A percentile compares a stretch with the other conserved stretches of the same genome.
Evolutionary conservation across 108 stramenopile species (phyloP).

Genomic region (Nannochloropsis gaditana): DNA sequence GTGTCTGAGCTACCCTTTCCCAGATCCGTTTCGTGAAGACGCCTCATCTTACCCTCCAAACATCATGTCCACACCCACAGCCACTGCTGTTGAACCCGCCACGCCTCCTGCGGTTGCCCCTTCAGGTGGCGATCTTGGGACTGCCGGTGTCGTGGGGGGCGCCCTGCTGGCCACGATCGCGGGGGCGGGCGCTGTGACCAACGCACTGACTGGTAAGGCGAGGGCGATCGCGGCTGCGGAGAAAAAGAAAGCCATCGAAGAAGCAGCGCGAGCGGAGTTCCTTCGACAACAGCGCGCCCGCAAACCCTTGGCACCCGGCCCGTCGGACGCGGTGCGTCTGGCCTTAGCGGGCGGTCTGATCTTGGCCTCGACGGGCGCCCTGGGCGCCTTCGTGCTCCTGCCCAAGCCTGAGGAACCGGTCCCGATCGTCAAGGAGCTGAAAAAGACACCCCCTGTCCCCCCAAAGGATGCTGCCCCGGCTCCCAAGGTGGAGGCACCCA

Average conservation of each 20-base stretch:
- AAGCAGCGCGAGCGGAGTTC: background rate
- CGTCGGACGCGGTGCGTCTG: background rate
- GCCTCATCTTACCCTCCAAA: no score
- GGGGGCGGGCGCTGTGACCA: background rate
- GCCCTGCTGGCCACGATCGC: background rate
- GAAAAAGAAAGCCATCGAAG: conserved; percentile 7
- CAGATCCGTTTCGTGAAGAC: no score
- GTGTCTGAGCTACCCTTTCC: no score
- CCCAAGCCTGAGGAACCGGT: conserved; percentile 12
- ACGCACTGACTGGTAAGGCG: background rate
- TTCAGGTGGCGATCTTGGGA: background rate
- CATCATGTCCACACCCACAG: background rate
- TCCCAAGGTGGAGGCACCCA: background rate
- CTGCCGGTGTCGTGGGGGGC: background rate
- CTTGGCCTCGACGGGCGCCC: background rate
- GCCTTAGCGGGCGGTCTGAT: background rate
- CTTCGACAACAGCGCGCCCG: conserved; percentile 8
- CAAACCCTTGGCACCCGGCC: background rate
- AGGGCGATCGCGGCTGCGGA: background rate
- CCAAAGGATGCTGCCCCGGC: background rate
- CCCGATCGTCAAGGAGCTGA: background rate
- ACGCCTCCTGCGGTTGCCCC: background rate
- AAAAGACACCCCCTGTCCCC: background rate
- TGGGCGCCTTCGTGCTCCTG: background rate
- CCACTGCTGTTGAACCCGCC: background rate